Base-by-base conservation (phyloP, 495 filamentous ascomycete species). In the Aspergillus homomorphus region DNA sequence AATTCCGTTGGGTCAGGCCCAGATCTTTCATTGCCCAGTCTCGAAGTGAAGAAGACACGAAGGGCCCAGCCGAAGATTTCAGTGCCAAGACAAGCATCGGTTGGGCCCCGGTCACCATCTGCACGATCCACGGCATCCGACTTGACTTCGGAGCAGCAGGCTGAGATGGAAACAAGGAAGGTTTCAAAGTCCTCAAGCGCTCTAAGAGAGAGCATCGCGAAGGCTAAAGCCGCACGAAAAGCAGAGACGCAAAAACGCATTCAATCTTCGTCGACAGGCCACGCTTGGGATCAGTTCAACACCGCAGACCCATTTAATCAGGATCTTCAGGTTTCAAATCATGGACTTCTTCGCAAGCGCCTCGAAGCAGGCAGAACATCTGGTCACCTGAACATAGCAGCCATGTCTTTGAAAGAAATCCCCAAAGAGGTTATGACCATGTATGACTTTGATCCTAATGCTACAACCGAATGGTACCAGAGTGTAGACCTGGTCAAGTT, bases 401-500 rank as follows among this genome's bases (percentile, higher is more conserved):
- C 88, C 1, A 82, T 98, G 82, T 85, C 86, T 12, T 72, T 99
- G 45, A 86, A 80, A 54, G 81, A 89, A 56, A 87, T 99, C 10
- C 95, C 94, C 1, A 71, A 80, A 0, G 91, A 93, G 63, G 90
- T 98, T 2, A 72, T 96, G 75, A 84, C 84, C 19, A 98, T 99
- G 94, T 98, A 97, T 66, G 81, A 84, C 46, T 80, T 80, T 41
- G 87, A 87, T 57, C 76, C 89, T 6, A 82, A 88, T 41, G 76
- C 77, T 2, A 68, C 80, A 42, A 66, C 73, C 1, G 81, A 87
- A 45, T 98, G 94, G 94, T 92, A 91, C 26, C 93, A 98, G 72
- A 87, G 88, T 54, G 92, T 99, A 15, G 95, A 98, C 68, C 76
- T 99, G n/a, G 86, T 87, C 9, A 86, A 88, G 54, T 84, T 99